Evolutionary conservation across 1,284 basidiomycete species (phyloP).

Genomic region (Amylostereum chailletii): DNA sequence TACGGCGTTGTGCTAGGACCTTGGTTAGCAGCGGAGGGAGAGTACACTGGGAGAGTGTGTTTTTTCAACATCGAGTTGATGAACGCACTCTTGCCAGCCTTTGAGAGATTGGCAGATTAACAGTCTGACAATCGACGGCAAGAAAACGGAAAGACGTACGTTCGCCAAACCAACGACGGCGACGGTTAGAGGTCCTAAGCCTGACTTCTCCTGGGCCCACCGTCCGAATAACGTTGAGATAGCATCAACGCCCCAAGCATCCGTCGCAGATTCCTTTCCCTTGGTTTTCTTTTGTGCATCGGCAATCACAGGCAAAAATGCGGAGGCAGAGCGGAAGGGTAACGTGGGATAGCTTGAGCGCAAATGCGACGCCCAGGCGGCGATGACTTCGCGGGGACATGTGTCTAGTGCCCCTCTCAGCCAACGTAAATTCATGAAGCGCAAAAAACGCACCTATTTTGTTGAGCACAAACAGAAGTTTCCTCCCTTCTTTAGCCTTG

Average conservation of each 20-base stretch:
- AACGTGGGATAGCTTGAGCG: constrained; percentile 64
- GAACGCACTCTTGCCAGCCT: constrained; percentile 77
- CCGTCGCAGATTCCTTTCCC: constrained; percentile 34
- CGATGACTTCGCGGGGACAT: constrained; percentile 76
- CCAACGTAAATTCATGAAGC: constrained; percentile 9
- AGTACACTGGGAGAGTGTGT: constrained; percentile 55
- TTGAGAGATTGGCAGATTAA: constrained; percentile 8
- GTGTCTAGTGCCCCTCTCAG: constrained; percentile 43
- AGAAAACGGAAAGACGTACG: constrained; percentile 30
- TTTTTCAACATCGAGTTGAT: constrained; percentile 66
- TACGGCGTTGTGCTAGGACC: constrained; percentile 65
- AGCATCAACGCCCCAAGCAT: constrained; percentile 50
- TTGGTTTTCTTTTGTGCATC: constrained; percentile 31
- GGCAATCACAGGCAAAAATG: constrained; percentile 42
- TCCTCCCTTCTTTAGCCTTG: constrained; percentile 36
- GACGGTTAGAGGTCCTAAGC: constrained; percentile 43
- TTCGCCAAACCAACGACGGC: constrained; percentile 74
- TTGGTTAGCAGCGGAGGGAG: constrained; percentile 37
- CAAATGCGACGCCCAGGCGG: constrained; percentile 69
- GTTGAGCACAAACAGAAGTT: constrained; percentile 69
- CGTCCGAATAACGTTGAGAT: constrained; percentile 37
- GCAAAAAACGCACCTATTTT: constrained; percentile 65
- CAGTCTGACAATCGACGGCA: not conserved
- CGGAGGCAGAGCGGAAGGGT: constrained; percentile 74
- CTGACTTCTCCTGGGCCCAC: constrained; percentile 37